A percentile compares a stretch with the other conserved stretches of the same genome.
Conservation (phyloP, 1,284 basidiomycete species). For the Ustilago hordei region DNA sequence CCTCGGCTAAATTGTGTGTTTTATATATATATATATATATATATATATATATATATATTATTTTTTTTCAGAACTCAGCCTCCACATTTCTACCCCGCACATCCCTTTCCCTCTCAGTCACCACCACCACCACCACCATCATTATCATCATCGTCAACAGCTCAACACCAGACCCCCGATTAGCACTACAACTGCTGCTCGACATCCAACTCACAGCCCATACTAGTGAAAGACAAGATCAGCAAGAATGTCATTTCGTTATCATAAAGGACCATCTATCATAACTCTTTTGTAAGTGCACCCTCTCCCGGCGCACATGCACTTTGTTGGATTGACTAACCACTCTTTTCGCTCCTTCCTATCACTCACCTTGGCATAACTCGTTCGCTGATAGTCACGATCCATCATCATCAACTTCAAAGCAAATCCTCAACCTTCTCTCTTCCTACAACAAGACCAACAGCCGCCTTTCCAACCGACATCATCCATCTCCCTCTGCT, state of each 20-base stretch:
- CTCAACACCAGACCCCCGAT: not conserved
- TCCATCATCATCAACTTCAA: slow-evolving; percentile 22
- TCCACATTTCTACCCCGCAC: slow-evolving; percentile 13
- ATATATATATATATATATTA: too few relatives aligned
- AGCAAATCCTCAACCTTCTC: slow-evolving; percentile 37
- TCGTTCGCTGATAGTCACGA: slow-evolving; percentile 22
- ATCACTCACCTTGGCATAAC: not conserved
- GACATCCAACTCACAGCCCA: not conserved
- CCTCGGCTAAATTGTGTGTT: slow-evolving; percentile 4
- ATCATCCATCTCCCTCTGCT: slow-evolving; percentile 3
- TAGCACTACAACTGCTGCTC: not conserved
- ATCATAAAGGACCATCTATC: slow-evolving; percentile 42
- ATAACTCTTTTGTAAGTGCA: slow-evolving; percentile 45
- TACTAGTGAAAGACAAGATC: not conserved
- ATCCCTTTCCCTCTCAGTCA: not conserved
- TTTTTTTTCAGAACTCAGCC: slow-evolving; percentile 3
- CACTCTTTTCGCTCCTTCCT: not conserved
- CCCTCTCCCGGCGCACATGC: not conserved
- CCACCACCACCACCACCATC: not conserved
- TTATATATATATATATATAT: too few relatives aligned
- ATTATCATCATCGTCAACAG: slow-evolving; percentile 5
- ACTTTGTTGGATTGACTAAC: not conserved
- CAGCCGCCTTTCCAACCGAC: slow-evolving; percentile 2
- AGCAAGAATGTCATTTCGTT: slow-evolving; percentile 38
- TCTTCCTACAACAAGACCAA: slow-evolving; percentile 10